Evolutionary conservation across 1,139 yeast genomes (phyloP), one percentile per base, ranked within the genome.

Genomic region (Hyphopichia pseudoburtonii): DNA sequence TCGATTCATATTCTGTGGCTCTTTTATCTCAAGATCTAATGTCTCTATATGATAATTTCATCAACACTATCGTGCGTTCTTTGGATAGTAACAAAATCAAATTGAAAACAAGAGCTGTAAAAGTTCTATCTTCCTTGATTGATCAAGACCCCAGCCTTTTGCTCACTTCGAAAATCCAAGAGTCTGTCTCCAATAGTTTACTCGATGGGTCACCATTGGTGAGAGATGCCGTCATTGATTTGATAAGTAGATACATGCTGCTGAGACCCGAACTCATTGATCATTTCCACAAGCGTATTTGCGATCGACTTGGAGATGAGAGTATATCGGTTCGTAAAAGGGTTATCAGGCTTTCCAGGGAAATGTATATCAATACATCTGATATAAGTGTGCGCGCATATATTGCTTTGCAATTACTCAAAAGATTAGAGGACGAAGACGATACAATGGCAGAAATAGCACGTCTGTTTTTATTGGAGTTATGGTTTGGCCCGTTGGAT

Each of bases 191-290:
- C 1, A 63, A 59, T 8, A 62, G 81, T 35, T 60, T 87, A 27
- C 59, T 54, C 5, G 92, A 86, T 46, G 52, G 69, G 1, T 84
- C 90, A 1, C 78, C 95, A 0, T 72, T 82, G 37, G 92, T 87
- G 0, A 70, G 89, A 42, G 90, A 84, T 51, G 86, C 95, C 0
- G 81, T 82, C 2, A 62, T 87, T 19, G 95, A 86, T 32, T 66
- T 88, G 35, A 60, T 86, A 21, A 73, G 76, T 11, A 72, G 73
- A 36, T 80, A 76, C 43, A 53, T 83, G 33, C 47, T 56, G 3
- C 47, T 64, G 2, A 68, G 70, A 38, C 77, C 80, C 0, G 70
- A 64, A 2, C 58, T 71, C 17, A 65, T 74, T 19, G 61, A 63
- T 9, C 73, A 71, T 23, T 80, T 78, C 45, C 76, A 76, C 52